Evolutionary conservation across 345 rosid species (phyloP).

Genomic region (Arabis alpina): DNA sequence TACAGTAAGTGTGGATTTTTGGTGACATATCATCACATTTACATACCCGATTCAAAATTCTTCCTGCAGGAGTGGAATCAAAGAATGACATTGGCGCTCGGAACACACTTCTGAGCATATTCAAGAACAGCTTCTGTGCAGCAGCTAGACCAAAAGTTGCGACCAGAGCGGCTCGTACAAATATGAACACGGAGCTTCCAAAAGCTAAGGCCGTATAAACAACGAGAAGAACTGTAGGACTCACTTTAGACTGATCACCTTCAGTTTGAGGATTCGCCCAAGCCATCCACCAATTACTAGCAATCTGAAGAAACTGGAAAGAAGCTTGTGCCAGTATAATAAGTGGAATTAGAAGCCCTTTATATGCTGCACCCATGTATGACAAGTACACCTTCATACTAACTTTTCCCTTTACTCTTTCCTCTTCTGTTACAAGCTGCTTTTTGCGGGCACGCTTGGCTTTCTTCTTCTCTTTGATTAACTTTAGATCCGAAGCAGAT

Average conservation of each 20-base stretch:
- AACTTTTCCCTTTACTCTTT: slow-evolving; percentile 93
- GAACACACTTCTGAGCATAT: slow-evolving; percentile 93
- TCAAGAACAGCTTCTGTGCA: slow-evolving; percentile 88
- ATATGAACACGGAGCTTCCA: slow-evolving; percentile 96
- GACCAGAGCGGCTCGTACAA: slow-evolving; percentile 95
- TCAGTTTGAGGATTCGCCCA: slow-evolving; percentile 99
- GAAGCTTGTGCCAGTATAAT: slow-evolving; percentile 84
- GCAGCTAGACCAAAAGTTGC: slow-evolving; percentile 99
- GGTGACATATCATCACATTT: slow-evolving; percentile 1
- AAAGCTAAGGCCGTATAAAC: slow-evolving; percentile 97
- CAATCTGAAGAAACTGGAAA: slow-evolving; percentile 97
- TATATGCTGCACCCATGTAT: slow-evolving; percentile 97
- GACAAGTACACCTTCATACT: slow-evolving; percentile 98
- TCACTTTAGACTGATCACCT: slow-evolving; percentile 86
- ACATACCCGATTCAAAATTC: slow-evolving; percentile 95
- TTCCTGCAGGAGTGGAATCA: slow-evolving; percentile 98
- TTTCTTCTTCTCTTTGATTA: slow-evolving; percentile 73
- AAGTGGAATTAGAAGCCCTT: slow-evolving; percentile 86
- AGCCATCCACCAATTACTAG: slow-evolving; percentile 99
- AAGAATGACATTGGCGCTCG: slow-evolving; percentile 99
- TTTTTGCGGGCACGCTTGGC: slow-evolving; percentile 85
- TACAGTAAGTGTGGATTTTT: not conserved
- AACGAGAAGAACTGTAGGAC: slow-evolving; percentile 78
- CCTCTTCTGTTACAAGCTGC: slow-evolving; percentile 99
- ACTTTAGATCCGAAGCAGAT: slow-evolving; percentile 77